A percentile compares a stretch with the other conserved stretches of the same genome.
Evolutionary conservation across 2,329 filamentous ascomycete genomes (phyloP).

Genomic region (Sporothrix brasiliensis): DNA sequence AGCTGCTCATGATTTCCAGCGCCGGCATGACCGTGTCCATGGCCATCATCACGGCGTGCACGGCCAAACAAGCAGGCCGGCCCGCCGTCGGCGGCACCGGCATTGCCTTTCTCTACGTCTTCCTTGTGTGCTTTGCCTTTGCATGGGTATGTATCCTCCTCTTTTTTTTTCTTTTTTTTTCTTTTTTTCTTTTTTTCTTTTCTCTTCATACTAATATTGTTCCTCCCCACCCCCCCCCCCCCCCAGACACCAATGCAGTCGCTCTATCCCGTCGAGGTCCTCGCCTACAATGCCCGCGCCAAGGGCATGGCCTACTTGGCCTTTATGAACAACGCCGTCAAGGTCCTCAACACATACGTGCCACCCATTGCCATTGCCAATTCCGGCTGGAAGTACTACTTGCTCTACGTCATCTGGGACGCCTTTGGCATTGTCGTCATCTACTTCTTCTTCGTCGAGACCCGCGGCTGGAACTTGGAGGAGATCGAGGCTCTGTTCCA

Average conservation of each 20-base stretch:
- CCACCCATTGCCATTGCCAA: constrained; percentile 30
- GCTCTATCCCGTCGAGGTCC: constrained; percentile 29
- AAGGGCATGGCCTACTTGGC: constrained; percentile 28
- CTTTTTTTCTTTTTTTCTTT: too few relatives aligned
- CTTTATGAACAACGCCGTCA: constrained; percentile 29
- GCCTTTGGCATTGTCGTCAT: constrained; percentile 29
- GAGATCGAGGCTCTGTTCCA: constrained; percentile 28
- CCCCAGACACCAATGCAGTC: constrained; percentile 28
- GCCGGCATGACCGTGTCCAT: constrained; percentile 26
- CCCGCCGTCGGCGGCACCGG: constrained; percentile 29
- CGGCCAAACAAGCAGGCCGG: constrained; percentile 18
- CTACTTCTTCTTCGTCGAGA: constrained; percentile 33
- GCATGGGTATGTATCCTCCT: constrained; percentile 22
- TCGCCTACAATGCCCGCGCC: constrained; percentile 29
- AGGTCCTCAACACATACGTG: constrained; percentile 29
- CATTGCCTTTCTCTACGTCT: constrained; percentile 29
- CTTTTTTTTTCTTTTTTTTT: too few relatives aligned
- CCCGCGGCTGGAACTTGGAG: constrained; percentile 31
- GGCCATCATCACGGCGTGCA: constrained; percentile 29
- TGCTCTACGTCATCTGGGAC: constrained; percentile 32
- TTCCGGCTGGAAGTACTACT: constrained; percentile 29
- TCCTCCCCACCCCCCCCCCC: too few relatives aligned
- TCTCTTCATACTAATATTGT: too few relatives aligned
- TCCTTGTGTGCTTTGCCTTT: constrained; percentile 24
- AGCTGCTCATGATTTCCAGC: constrained; percentile 27